Evolutionary conservation across 106 monocot genomes (phyloP), one percentile per base, ranked within the genome.

Genomic region (Allium cepa): DNA sequence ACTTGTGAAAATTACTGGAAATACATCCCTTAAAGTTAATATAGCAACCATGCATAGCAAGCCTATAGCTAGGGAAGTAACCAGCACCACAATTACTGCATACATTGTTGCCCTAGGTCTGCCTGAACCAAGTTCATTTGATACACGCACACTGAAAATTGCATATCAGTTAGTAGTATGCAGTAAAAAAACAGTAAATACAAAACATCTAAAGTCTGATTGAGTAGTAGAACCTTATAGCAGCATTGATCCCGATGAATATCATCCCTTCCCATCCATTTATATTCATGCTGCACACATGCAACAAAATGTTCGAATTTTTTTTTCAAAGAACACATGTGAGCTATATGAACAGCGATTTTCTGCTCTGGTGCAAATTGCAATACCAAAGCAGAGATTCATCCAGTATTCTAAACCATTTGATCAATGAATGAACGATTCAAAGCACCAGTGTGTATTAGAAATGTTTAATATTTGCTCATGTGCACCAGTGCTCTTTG

Each of bases 251-350:
- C 28, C 90, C 94, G 8, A 94, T 87, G 67, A 90, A 87, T 8
- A 90, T 12, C 80, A 94, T 87, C 46, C 61, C 84, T 77, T 87
- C 90, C 94, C 90, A 94, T 9, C 87, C 90, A 62, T 90, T 87
- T 26, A 94, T 83, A 72, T 94, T 94, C 90, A 94, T 90, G 70
- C 94, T 94, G 75, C 36, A 73, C 53, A 14, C 12, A 72, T 57
- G 2, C n/a, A 4, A 13, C 13, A 4, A 67, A 66, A 50, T 18
- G 9, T 22, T 50, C 52, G 13, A 53, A 53, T 0, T 13, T 53
- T 53, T 22, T 22, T 22, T 22, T 1, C 22, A 22, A 22, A 22
- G 22, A 22, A 22, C 22, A 22, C 22, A 22, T 22, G 22, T 22
- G 1, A 22, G 22, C 22, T 22, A 22, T 22, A 22, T 22, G 22